Evolutionary conservation across 2,329 filamentous ascomycete genomes (phyloP).

Genomic region (Daldinia eschscholtzii): DNA sequence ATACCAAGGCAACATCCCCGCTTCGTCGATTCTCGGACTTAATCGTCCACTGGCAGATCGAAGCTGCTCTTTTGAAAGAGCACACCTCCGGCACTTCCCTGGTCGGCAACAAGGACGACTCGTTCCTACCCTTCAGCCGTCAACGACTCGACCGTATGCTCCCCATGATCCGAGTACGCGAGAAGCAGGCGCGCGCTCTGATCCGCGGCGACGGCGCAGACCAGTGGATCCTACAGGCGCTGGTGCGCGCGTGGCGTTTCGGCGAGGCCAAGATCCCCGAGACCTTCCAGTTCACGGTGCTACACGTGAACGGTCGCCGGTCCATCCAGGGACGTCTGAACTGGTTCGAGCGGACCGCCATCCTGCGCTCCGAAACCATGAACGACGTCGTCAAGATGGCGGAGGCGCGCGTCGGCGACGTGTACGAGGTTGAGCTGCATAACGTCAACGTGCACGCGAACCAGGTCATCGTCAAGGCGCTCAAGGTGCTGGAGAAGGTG

Average conservation of each 20-base stretch:
- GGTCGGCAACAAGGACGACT: constrained; percentile 49
- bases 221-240: constrained; percentile 70
- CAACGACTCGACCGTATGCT: constrained; percentile 60
- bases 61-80: constrained; percentile 67
- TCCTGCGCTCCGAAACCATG: constrained; percentile 57
- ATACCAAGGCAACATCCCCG: constrained; percentile 74
- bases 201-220: constrained; percentile 58
- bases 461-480: constrained; percentile 61
- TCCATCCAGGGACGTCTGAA: constrained; percentile 59
- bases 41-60: constrained; percentile 75
- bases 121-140: constrained; percentile 62
- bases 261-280: constrained; percentile 62
- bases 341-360: constrained; percentile 63
- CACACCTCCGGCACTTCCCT: constrained; percentile 53
- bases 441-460: constrained; percentile 65
- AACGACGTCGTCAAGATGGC: constrained; percentile 55
- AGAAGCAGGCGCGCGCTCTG: constrained; percentile 63
- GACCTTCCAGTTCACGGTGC: constrained; percentile 63
- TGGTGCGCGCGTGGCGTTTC: constrained; percentile 71
- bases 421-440: constrained; percentile 68
- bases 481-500: constrained; percentile 50
- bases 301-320: constrained; percentile 52
- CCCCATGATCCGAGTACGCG: constrained; percentile 65
- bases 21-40: constrained; percentile 75
- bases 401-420: constrained; percentile 64